Evolutionary conservation across 805 yeast genomes (phyloP).

Genomic region (Hanseniaspora taiwanica): DNA sequence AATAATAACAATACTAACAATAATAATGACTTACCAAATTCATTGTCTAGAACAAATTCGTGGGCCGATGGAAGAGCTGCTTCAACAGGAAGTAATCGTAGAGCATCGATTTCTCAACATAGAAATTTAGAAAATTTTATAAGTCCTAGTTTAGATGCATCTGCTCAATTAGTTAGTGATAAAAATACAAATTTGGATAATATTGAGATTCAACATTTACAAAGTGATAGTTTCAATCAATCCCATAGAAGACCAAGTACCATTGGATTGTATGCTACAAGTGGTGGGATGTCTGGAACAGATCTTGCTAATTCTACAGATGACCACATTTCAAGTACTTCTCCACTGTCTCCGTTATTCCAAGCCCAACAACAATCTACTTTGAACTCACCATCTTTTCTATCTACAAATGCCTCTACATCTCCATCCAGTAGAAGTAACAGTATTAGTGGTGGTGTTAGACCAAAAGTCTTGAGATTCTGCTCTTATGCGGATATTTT

Average conservation of each 20-base stretch:
- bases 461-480: constrained; percentile 29
- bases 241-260: constrained; percentile 42
- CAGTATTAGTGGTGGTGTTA: no score
- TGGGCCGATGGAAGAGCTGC: constrained; percentile 1
- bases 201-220: constrained; percentile 35
- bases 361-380: constrained; percentile 10
- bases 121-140: constrained; percentile 48
- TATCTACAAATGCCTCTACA: constrained; percentile 1
- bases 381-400: not conserved
- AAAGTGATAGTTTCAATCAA: not conserved
- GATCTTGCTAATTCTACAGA: no score
- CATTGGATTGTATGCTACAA: constrained; percentile 25
- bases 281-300: constrained; percentile 15
- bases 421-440: constrained; percentile 8
- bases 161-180: constrained; percentile 50
- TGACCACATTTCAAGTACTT: not conserved
- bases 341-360: constrained; percentile 6
- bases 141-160: constrained; percentile 74
- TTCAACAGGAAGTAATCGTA: constrained; percentile 7
- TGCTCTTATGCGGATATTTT: constrained; percentile 74
- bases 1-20: constrained; percentile 7
- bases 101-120: constrained; percentile 13
- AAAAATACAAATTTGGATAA: constrained; percentile 45
- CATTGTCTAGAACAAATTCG: not conserved
- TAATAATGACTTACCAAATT: no score